These are phyloP conservation scores for Leccinum uliginosum DNA, from an alignment of 768 basidiomycete species.

Conservation along the genomic window DNA sequence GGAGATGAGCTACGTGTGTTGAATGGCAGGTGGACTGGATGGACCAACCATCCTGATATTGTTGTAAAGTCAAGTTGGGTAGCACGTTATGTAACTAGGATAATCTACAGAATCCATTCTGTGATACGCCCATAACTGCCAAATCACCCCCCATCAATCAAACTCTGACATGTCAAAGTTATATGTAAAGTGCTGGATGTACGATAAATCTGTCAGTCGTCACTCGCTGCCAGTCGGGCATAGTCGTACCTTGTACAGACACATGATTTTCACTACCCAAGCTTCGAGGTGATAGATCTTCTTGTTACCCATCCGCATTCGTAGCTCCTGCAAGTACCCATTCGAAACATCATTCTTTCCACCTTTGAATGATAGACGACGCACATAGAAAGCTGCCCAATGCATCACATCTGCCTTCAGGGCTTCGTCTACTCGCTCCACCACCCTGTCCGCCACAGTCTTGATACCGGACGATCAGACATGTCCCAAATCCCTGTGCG, in stretches of 20 bases:
- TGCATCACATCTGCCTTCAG: constrained; percentile 93
- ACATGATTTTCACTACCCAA: constrained; percentile 97
- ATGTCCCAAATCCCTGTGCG: neutral
- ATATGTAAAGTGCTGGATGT: constrained; percentile 29
- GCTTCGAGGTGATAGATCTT: constrained; percentile 98
- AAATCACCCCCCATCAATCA: constrained; percentile 17
- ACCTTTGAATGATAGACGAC: constrained; percentile 24
- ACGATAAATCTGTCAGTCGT: neutral
- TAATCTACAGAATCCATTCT: neutral
- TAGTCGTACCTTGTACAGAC: constrained; percentile 65
- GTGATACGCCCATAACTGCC: neutral
- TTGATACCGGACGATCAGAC: constrained; percentile 28
- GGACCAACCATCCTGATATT: constrained; percentile 24
- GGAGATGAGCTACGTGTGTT: constrained; percentile 7
- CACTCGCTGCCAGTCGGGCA: neutral
- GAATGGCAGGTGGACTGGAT: neutral
- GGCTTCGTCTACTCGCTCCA: constrained; percentile 84
- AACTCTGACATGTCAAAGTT: constrained; percentile 33
- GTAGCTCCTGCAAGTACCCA: constrained; percentile 61
- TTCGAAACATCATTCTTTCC: neutral
- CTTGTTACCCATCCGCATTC: constrained; percentile 91
- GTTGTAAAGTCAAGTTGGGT: neutral
- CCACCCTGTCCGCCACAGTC: constrained; percentile 88
- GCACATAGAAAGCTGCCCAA: constrained; percentile 95
- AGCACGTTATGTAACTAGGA: constrained; percentile 1